Percentiles rank a stretch among this genome's conserved stretches.
These are phyloP conservation scores for Cercospora sojina DNA, from an alignment of 2,329 filamentous ascomycete genomes.

Conservation along the genomic window DNA sequence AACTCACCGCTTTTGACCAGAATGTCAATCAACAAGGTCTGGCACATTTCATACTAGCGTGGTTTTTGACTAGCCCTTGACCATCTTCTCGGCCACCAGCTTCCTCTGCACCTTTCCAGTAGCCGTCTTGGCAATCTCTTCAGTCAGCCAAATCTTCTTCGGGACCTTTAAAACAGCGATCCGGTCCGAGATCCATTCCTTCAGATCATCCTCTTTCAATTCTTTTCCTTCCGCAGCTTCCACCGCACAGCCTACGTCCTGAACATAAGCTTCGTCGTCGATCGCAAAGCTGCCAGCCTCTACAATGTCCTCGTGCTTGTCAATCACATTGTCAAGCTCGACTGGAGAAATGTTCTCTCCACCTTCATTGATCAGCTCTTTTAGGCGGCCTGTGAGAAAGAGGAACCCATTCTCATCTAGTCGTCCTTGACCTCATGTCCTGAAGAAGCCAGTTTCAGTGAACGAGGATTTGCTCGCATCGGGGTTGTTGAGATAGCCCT, in stretches of 20 bases:
- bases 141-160: slow-evolving; percentile 52
- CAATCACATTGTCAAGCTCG: slow-evolving; percentile 77
- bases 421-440: slow-evolving; percentile 82
- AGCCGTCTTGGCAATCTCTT: slow-evolving; percentile 50
- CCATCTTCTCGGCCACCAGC: slow-evolving; percentile 79
- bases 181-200: slow-evolving; percentile 65
- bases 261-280: slow-evolving; percentile 76
- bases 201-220: slow-evolving; percentile 59
- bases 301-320: slow-evolving; percentile 66
- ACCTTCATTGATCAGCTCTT: slow-evolving; percentile 88
- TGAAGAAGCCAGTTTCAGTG: slow-evolving; percentile 72
- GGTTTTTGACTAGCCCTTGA: neutral
- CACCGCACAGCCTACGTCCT: slow-evolving; percentile 74
- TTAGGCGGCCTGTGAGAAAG: slow-evolving; percentile 81
- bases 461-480: slow-evolving; percentile 57
- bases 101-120: slow-evolving; percentile 84
- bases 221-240: slow-evolving; percentile 67
- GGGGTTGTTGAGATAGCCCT: neutral
- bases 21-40: neutral
- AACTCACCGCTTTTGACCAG: too few species aligned
- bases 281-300: slow-evolving; percentile 84
- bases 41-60: neutral
- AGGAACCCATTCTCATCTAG: slow-evolving; percentile 69
- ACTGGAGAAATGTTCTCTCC: slow-evolving; percentile 88
- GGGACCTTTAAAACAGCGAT: slow-evolving; percentile 82